Conservation (phyloP, 805 yeast genomes). For the Candida nonsorbophila region DNA sequence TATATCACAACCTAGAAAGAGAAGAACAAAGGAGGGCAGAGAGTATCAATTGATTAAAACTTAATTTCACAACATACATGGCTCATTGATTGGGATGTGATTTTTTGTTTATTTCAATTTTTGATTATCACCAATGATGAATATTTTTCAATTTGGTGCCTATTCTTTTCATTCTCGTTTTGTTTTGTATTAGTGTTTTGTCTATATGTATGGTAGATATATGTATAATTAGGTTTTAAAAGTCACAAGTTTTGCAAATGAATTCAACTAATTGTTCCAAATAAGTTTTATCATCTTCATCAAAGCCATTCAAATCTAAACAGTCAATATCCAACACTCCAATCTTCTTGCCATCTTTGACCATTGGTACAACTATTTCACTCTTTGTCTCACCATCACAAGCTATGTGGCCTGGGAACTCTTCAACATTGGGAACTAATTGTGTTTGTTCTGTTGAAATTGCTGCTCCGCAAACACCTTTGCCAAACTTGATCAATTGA, state of each 20-base stretch:
- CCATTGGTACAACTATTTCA: conserved; percentile 87
- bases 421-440: conserved; percentile 69
- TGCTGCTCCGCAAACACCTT: conserved; percentile 91
- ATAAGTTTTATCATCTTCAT: conserved; percentile 49
- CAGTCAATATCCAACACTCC: conserved; percentile 93
- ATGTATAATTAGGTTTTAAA: neutral
- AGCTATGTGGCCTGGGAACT: conserved; percentile 90
- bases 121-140: neutral
- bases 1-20: conserved; percentile 54
- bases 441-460: conserved; percentile 59
- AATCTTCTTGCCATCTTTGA: conserved; percentile 32
- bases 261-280: conserved; percentile 55
- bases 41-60: conserved; percentile 1
- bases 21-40: conserved; percentile 45
- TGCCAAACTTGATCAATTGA: conserved; percentile 70
- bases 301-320: conserved; percentile 58
- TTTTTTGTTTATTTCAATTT: conserved; percentile 3
- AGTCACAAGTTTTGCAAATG: conserved; percentile 52
- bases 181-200: neutral
- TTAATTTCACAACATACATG: neutral
- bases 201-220: neutral
- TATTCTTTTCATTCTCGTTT: neutral
- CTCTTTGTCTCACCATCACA: conserved; percentile 94
- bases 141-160: neutral
- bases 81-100: conserved; percentile 2